Percentiles rank a stretch among this genome's conserved stretches.
Evolutionary conservation across 192 early-diverging fungal genomes (phyloP).

Genomic region (Chytriomyces confervae): DNA sequence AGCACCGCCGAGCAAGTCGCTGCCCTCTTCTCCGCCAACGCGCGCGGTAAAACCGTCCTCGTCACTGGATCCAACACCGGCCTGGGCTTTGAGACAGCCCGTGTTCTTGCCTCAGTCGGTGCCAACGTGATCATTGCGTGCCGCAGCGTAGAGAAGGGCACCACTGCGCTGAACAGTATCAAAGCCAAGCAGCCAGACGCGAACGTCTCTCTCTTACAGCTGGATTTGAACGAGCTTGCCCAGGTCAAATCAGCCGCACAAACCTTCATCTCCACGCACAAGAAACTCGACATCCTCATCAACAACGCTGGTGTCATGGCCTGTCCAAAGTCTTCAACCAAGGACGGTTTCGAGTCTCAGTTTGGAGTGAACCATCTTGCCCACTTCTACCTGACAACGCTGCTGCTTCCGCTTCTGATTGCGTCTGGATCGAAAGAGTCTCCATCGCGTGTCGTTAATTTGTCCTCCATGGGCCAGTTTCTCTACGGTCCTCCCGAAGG

Average conservation of each 20-base stretch:
- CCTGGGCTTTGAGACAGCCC: constrained; percentile 36
- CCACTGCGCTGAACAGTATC: constrained; percentile 27
- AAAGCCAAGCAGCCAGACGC: constrained; percentile 21
- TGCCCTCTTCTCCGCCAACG: background rate
- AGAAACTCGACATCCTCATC: constrained; percentile 33
- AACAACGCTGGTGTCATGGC: constrained; percentile 54
- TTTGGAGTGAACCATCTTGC: constrained; percentile 63
- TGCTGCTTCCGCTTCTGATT: constrained; percentile 24
- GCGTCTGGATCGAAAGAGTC: constrained; percentile 7
- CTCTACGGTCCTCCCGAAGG: constrained; percentile 25
- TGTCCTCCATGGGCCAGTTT: constrained; percentile 12
- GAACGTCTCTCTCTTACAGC: constrained; percentile 11
- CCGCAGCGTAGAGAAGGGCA: constrained; percentile 26
- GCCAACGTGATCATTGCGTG: constrained; percentile 22
- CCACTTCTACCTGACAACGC: constrained; percentile 31
- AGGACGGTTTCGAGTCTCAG: constrained; percentile 61
- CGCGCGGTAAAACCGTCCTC: constrained; percentile 13
- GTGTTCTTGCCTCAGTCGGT: constrained; percentile 26
- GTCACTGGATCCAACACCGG: constrained; percentile 37
- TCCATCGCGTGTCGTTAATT: constrained; percentile 39
- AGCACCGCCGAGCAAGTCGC: constrained; percentile 5
- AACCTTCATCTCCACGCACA: background rate
- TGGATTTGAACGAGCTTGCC: constrained; percentile 37
- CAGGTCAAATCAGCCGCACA: constrained; percentile 33
- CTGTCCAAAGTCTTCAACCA: constrained; percentile 44